Base-by-base conservation (phyloP, 2,329 filamentous ascomycete genomes). In the Plenodomus tracheiphilus region DNA sequence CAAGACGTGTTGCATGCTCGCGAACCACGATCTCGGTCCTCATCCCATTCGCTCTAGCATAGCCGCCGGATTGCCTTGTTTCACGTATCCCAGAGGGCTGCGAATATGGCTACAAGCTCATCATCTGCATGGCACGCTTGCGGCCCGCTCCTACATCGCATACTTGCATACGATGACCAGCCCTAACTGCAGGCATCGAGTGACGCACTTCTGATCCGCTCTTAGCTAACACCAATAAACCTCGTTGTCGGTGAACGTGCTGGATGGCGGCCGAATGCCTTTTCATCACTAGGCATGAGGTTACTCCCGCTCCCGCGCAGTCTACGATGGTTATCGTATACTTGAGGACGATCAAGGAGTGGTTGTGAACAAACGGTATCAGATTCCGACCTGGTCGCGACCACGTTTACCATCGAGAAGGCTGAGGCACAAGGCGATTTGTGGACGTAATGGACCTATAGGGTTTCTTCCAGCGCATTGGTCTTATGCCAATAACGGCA, bases 361-460 rank as follows among this genome's bases (percentile, higher is more conserved):
- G 8, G 13, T 32, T 32, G 28, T 32, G 28, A 32, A 32, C 8
- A 15, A 32, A 4, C 4, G 13, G 28, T 15, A 15, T 45, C 4
- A 43, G 42, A n/a, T 36, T 1, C 9, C 18, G 17, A 37, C 38
- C 38, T 45, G 21, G 41, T 35, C 38, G 43, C 39, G 34, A 35
- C 47, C 47, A 50, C 39, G 43, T 50, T 46, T 21, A 32, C 6
- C 28, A 25, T 25, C 22, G 22, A 25, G 22, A 25, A 5, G 22
- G 22, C 5, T 25, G 22, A 5, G 10, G 10, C 22, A 25, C 22
- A 25, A 25, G 22, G 22, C 22, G 22, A 25, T 25, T 25, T 25
- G 22, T 25, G 22, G 10, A 10, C 22, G 22, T 25, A 25, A 25
- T 10, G 22, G 22, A 25, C 10, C 22, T 25, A 25, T 25, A 25